phyloP scores from a whole-genome alignment of 1,284 basidiomycete genomes.

The Sanghuangporus weigelae region DNA sequence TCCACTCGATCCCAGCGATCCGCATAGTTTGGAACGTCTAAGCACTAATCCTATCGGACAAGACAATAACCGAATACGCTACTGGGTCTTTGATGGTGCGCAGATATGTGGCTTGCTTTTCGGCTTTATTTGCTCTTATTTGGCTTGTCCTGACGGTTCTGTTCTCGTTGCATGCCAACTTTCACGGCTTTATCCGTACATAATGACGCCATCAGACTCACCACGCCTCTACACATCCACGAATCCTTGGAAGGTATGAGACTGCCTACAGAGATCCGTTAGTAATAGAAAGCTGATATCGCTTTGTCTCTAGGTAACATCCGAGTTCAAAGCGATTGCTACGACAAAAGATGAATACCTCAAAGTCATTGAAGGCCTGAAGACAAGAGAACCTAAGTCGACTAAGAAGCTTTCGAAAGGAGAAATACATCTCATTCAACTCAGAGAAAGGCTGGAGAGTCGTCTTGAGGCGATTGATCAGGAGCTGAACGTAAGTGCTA shows the following conservation, averaged over 20 bases:
- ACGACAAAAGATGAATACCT: conserved; percentile 69
- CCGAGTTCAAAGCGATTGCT: conserved; percentile 62
- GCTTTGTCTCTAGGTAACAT: conserved; percentile 38
- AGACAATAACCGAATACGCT: conserved; percentile 65
- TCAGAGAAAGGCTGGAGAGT: conserved; percentile 55
- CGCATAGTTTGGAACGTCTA: conserved; percentile 56
- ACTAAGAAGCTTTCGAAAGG: conserved; percentile 48
- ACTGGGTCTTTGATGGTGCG: conserved; percentile 80
- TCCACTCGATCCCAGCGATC: conserved; percentile 48
- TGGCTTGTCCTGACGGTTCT: conserved; percentile 27
- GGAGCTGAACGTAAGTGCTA: conserved; percentile 58
- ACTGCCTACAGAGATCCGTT: not conserved
- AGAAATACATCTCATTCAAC: conserved; percentile 41
- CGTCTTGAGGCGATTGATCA: conserved; percentile 60
- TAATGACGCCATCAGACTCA: conserved; percentile 50
- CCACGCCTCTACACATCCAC: conserved; percentile 74
- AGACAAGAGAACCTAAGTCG: conserved; percentile 42
- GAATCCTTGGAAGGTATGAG: conserved; percentile 68
- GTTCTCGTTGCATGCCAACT: conserved; percentile 25
- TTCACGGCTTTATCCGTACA: conserved; percentile 19
- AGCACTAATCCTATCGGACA: conserved; percentile 67
- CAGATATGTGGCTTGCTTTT: conserved; percentile 37
- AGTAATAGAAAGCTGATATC: not conserved
- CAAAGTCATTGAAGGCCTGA: conserved; percentile 53
- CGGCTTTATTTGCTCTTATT: conserved; percentile 66